phyloP scores from a whole-genome alignment of 2,329 filamentous ascomycete genomes.

The Sordariomycetes sp. region DNA sequence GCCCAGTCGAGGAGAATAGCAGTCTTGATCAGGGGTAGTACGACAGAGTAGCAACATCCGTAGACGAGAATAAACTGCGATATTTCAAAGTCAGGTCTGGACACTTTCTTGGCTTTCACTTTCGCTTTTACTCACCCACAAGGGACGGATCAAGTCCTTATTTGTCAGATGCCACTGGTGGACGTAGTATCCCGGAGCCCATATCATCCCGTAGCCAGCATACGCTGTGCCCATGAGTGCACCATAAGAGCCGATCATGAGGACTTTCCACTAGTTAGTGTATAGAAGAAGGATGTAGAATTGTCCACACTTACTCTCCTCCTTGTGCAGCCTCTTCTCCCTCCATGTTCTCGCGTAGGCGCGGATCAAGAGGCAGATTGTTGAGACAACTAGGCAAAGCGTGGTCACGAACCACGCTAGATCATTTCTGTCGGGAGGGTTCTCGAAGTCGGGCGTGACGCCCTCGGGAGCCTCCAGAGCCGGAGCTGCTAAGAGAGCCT shows the following conservation, averaged over 20 bases:
- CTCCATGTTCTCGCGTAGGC: constrained; percentile 4
- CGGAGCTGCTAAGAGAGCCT: constrained; percentile 4
- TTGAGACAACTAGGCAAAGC: constrained; percentile 2
- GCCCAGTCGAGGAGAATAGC: constrained; percentile 33
- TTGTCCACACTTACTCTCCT: constrained; percentile 6
- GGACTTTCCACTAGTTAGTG: constrained; percentile 1
- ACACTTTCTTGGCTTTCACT: too few species aligned
- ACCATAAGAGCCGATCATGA: constrained; percentile 2
- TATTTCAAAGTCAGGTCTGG: too few species aligned
- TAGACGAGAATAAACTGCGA: constrained; percentile 18
- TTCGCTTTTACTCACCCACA: constrained; percentile 19
- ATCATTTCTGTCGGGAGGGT: constrained; percentile 7
- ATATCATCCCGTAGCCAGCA: constrained; percentile 12
- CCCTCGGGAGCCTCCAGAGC: constrained; percentile 6
- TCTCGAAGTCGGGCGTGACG: constrained; percentile 5
- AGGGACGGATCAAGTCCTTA: constrained; percentile 13
- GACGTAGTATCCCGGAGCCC: constrained; percentile 23
- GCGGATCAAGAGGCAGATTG: constrained; percentile 5
- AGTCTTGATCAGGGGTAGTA: constrained; percentile 27
- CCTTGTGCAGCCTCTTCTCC: constrained; percentile 3
- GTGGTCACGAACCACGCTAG: constrained; percentile 5
- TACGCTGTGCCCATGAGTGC: constrained; percentile 12
- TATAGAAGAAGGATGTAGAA: not conserved
- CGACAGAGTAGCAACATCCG: constrained; percentile 23
- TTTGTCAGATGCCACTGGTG: constrained; percentile 22